Evolutionary conservation across 179 eudicot species (phyloP), one percentile per base, ranked within the genome.

Genomic region (Silene coronaria): DNA sequence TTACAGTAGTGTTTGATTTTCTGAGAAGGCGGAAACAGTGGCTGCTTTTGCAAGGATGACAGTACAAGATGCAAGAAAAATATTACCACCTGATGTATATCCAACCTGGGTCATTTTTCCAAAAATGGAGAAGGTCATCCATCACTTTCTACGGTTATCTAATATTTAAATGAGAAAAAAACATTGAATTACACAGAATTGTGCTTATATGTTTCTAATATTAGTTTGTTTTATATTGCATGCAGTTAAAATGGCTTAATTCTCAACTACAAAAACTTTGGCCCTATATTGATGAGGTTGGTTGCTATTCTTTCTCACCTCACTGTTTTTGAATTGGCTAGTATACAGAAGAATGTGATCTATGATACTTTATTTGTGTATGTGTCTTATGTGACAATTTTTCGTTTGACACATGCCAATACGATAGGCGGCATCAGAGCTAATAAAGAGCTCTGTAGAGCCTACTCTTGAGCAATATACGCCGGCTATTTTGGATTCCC

Each of bases 201-300:
- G 45, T 42, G 32, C 32, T 28, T 1, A 1, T 1, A 28, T 28
- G 74, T 68, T 71, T 73, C 24, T 78, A 22, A 30, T 71, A 59
- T 59, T 28, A 6, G 3, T 28, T 38, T 69, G 63, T 5, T 65
- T 27, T 68, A 76, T 32, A 9, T 57, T 62, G 10, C 73, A 70
- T 88, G 79, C 90, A 93, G 98, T 76, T 93, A 73, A 89, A 69
- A 58, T 93, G 98, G 98, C 92, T 93, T 27, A 93, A 93, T 83
- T 58, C 78, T 57, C 87, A 91, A 13, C 77, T 93, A 53, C 86
- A 82, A 0, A 93, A 91, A 80, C 82, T 93, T 27, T 93, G 97
- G 98, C 97, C 98, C 5, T 91, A 86, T 80, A 84, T 93, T 30
- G 67, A 91, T 81, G 87, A 93, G 91, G 97, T 90, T 72, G 24